These are phyloP conservation scores for Fusarium armeniacum DNA, from an alignment of 2,329 filamentous ascomycete genomes.

Conservation along the genomic window DNA sequence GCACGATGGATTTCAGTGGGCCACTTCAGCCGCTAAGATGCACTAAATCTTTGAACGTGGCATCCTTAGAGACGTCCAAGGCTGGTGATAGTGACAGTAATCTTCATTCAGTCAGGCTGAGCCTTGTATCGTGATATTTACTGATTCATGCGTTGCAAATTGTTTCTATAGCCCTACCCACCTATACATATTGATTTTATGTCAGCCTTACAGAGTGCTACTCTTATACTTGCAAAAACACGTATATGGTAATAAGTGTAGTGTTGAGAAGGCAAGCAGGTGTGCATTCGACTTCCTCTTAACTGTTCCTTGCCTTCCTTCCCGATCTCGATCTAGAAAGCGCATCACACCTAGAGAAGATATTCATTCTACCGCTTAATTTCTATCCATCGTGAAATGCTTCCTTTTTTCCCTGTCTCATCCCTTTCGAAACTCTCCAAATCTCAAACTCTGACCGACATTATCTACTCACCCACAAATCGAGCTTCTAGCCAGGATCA, in stretches of 20 bases:
- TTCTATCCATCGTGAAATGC: neutral
- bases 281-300: neutral
- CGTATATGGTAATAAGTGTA: neutral
- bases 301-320: neutral
- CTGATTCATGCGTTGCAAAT: constrained; percentile 5
- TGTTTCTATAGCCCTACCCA: neutral
- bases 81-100: constrained; percentile 4
- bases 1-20: constrained; percentile 36
- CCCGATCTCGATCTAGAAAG: constrained; percentile 7
- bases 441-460: constrained; percentile 4
- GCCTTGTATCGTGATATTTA: neutral
- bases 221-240: neutral
- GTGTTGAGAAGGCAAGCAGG: neutral
- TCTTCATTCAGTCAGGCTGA: neutral
- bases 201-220: neutral
- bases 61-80: constrained; percentile 36
- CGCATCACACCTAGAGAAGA: neutral
- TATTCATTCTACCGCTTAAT: neutral
- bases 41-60: constrained; percentile 41
- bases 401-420: constrained; percentile 22
- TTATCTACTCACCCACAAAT: constrained; percentile 16
- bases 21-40: constrained; percentile 6
- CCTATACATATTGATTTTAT: neutral
- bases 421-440: constrained; percentile 16
- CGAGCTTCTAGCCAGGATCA: constrained; percentile 9